phyloP scores from a whole-genome alignment of 192 early-diverging fungal genomes.

The Gigaspora rosea region DNA sequence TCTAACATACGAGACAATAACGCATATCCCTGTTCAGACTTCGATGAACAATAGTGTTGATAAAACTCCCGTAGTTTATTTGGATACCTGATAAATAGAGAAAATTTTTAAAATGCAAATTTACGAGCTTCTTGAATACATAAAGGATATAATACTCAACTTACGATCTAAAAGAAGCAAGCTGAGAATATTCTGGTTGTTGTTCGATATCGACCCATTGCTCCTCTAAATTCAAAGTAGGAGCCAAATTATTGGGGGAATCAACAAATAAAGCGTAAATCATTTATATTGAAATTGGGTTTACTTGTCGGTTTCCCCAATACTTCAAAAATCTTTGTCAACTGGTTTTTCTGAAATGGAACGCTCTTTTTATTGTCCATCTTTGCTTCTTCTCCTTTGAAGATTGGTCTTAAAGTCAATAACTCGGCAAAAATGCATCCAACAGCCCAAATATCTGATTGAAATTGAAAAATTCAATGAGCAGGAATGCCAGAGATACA shows the following conservation, averaged over 20 bases:
- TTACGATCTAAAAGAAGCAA: slow-evolving; percentile 64
- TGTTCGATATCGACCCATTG: slow-evolving; percentile 73
- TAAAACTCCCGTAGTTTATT: slow-evolving; percentile 38
- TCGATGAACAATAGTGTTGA: slow-evolving; percentile 46
- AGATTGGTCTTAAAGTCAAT: slow-evolving; percentile 77
- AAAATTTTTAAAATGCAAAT: too few species aligned
- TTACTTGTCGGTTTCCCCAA: slow-evolving; percentile 82
- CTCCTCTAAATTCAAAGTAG: slow-evolving; percentile 54
- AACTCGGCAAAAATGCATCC: slow-evolving; percentile 98
- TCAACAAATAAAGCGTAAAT: background rate
- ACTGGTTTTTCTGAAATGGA: slow-evolving; percentile 84
- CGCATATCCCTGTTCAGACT: slow-evolving; percentile 79
- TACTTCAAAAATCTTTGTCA: slow-evolving; percentile 81
- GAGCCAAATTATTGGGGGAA: background rate
- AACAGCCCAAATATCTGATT: slow-evolving; percentile 87
- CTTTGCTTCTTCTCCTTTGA: slow-evolving; percentile 81
- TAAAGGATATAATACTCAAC: background rate
- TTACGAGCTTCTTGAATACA: background rate
- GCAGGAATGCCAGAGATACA: background rate
- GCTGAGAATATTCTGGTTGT: slow-evolving; percentile 67
- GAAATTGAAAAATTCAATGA: background rate
- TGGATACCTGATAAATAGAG: background rate
- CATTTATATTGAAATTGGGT: slow-evolving; percentile 10
- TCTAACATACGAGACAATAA: slow-evolving; percentile 74
- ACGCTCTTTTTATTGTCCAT: slow-evolving; percentile 80